These are phyloP conservation scores for Gracilaria gracilis DNA, from an alignment of 23 red algal species.

Conservation along the genomic window DNA sequence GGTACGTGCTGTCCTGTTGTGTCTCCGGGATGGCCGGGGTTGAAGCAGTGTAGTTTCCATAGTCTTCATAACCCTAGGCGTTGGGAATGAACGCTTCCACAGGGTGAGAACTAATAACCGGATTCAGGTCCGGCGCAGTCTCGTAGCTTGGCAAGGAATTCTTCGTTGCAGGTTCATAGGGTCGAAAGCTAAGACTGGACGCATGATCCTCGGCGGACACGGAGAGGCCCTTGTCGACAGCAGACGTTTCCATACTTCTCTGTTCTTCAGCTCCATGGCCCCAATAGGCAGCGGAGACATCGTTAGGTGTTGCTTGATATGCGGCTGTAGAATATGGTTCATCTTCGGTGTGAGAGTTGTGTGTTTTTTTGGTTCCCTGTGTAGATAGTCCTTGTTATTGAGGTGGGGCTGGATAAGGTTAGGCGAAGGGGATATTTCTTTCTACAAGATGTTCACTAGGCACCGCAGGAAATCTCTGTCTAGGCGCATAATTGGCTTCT, in stretches of 20 bases:
- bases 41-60: background rate
- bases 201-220: background rate
- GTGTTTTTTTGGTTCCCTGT: background rate
- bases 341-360: background rate
- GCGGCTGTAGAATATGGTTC: background rate
- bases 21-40: conserved; percentile 1
- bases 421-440: background rate
- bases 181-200: background rate
- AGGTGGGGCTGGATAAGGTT: background rate
- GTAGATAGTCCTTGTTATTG: background rate
- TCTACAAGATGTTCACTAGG: background rate
- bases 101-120: background rate
- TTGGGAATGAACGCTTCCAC: background rate
- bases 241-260: background rate
- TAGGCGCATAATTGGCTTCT: background rate
- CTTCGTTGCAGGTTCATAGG: background rate
- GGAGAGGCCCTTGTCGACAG: background rate
- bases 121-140: background rate
- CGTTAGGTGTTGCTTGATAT: background rate
- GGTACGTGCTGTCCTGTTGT: background rate
- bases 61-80: background rate
- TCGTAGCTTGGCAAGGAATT: background rate
- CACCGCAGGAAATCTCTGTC: background rate
- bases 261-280: background rate
- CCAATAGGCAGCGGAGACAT: background rate